Conservation (phyloP, 2,329 filamentous ascomycete genomes). For the Ramichloridium luteum region DNA sequence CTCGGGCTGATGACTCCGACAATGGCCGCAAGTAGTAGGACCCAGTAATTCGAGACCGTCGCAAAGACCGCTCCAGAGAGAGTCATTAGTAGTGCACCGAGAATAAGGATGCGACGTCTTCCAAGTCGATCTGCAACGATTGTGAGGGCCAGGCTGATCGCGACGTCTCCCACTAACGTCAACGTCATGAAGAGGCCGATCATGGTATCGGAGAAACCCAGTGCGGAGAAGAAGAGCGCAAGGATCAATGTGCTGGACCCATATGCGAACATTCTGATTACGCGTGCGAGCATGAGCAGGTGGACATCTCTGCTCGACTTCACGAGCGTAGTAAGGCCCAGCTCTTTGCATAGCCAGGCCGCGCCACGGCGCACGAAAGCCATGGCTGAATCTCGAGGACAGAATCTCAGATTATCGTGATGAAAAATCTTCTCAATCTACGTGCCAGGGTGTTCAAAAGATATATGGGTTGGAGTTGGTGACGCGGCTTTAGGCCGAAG, state of each 20-base stretch:
- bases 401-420: too few relatives aligned
- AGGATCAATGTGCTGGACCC: conserved; percentile 32
- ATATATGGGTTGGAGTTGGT: too few relatives aligned
- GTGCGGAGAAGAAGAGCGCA: conserved; percentile 19
- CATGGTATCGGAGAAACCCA: conserved; percentile 19
- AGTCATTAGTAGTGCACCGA: conserved; percentile 21
- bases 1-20: conserved; percentile 24
- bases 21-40: conserved; percentile 22
- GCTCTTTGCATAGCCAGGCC: conserved; percentile 27
- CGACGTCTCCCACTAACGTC: conserved; percentile 23
- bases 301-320: conserved; percentile 39
- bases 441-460: too few relatives aligned
- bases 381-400: too few relatives aligned
- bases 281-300: conserved; percentile 46
- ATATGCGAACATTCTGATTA: conserved; percentile 52
- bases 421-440: too few relatives aligned
- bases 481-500: too few relatives aligned
- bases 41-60: conserved; percentile 16
- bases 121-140: conserved; percentile 22
- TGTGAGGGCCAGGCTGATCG: conserved; percentile 21
- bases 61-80: conserved; percentile 21
- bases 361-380: too few relatives aligned
- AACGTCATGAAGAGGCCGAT: conserved; percentile 27
- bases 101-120: conserved; percentile 17
- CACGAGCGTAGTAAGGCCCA: conserved; percentile 36